These are phyloP conservation scores for Pythium diclinum DNA, from an alignment of 352 stramenopile species.

Conservation along the genomic window DNA sequence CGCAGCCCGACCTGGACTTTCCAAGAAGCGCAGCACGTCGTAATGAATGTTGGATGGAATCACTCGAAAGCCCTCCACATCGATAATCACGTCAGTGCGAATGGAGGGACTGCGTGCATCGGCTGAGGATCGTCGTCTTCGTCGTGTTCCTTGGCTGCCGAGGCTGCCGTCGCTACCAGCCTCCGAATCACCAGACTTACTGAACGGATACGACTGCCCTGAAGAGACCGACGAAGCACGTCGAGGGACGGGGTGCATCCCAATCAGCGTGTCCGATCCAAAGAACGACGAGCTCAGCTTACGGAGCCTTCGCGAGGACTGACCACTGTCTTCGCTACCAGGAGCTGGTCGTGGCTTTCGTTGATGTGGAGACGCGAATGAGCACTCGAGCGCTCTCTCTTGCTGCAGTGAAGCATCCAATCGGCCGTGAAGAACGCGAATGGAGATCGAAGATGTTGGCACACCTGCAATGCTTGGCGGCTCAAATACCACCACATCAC, in stretches of 20 bases:
- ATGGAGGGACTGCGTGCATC: conserved; percentile 31
- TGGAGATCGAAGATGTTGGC: conserved; percentile 47
- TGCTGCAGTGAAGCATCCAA: conserved; percentile 42
- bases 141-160: background rate
- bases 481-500: conserved; percentile 73
- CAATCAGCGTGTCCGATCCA: conserved; percentile 23
- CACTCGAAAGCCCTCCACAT: conserved; percentile 72
- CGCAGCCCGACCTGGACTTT: conserved; percentile 24
- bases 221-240: conserved; percentile 16
- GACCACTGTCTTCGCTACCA: conserved; percentile 15
- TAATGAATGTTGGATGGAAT: conserved; percentile 84
- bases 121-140: background rate
- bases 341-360: background rate
- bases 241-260: conserved; percentile 12
- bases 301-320: conserved; percentile 1
- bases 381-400: conserved; percentile 24
- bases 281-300: conserved; percentile 30
- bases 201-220: conserved; percentile 11
- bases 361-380: conserved; percentile 22
- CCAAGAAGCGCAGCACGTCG: conserved; percentile 69
- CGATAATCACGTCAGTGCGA: conserved; percentile 61
- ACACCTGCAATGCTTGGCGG: conserved; percentile 19
- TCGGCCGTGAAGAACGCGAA: conserved; percentile 45
- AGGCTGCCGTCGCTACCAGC: conserved; percentile 7
- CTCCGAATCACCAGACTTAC: conserved; percentile 17